Percentiles rank a stretch among this genome's conserved stretches.
phyloP scores from a whole-genome alignment of 768 basidiomycete species.

The Lactarius psammicola region DNA sequence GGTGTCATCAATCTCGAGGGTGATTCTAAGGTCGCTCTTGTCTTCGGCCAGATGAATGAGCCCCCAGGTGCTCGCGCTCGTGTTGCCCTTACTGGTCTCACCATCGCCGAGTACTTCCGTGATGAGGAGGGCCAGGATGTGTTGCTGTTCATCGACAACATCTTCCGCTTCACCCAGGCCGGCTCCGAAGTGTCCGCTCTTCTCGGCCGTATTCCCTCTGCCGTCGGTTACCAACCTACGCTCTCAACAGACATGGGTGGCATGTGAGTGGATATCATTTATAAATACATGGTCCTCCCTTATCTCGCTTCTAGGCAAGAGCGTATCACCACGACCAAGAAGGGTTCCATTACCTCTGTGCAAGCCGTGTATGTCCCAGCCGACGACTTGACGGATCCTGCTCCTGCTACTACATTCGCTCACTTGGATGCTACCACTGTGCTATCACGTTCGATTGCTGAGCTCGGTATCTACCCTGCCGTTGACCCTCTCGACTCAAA shows the following conservation, averaged over 20 bases:
- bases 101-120: constrained; percentile 99
- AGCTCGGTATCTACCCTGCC: constrained; percentile 99
- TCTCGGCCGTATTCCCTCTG: constrained; percentile 99
- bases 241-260: constrained; percentile 99
- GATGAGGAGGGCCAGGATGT: constrained; percentile 99
- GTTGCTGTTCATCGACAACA: constrained; percentile 99
- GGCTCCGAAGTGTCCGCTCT: constrained; percentile 99
- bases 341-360: constrained; percentile 99
- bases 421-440: constrained; percentile 99
- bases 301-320: constrained; percentile 68
- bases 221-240: constrained; percentile 99
- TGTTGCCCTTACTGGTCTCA: constrained; percentile 98
- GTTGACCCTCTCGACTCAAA: constrained; percentile 99
- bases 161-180: constrained; percentile 99
- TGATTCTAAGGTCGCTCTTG: constrained; percentile 99
- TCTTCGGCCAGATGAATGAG: constrained; percentile 99
- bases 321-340: constrained; percentile 99
- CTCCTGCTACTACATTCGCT: constrained; percentile 98
- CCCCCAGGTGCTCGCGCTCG: constrained; percentile 99
- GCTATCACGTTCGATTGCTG: constrained; percentile 97
- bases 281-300: constrained; percentile 19
- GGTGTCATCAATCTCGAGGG: constrained; percentile 99
- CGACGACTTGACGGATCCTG: constrained; percentile 99
- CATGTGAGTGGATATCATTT: constrained; percentile 63
- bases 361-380: constrained; percentile 99